phyloP scores from a whole-genome alignment of 1,284 basidiomycete genomes.

The Pisolithus thermaeus region DNA sequence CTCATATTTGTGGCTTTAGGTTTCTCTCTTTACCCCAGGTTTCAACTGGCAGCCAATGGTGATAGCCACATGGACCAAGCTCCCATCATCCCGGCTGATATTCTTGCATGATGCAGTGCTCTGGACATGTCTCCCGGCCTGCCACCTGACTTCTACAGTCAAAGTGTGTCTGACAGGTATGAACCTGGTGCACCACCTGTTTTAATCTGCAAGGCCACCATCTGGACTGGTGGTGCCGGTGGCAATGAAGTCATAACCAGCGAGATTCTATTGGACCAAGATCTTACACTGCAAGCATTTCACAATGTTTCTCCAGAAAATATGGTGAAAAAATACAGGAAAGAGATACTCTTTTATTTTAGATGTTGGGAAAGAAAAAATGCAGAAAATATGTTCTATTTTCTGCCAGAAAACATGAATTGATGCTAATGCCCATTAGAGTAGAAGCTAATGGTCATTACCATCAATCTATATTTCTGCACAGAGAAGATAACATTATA shows the following conservation, averaged over 20 bases:
- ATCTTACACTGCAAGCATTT: too few relatives aligned
- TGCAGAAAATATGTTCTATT: too few relatives aligned
- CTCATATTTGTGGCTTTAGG: background rate
- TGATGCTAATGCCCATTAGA: too few relatives aligned
- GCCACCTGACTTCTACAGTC: constrained; percentile 42
- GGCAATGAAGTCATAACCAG: constrained; percentile 58
- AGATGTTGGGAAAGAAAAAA: too few relatives aligned
- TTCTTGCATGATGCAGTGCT: constrained; percentile 20
- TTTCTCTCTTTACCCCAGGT: background rate
- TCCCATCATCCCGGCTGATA: constrained; percentile 15
- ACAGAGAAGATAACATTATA: too few relatives aligned
- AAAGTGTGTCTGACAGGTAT: constrained; percentile 62
- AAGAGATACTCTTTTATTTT: too few relatives aligned
- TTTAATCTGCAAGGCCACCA: constrained; percentile 66
- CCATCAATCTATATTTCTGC: too few relatives aligned
- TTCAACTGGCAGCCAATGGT: background rate
- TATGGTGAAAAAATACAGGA: too few relatives aligned
- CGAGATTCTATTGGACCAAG: constrained; percentile 52
- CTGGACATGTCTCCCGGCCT: constrained; percentile 39
- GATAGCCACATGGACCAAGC: constrained; percentile 5
- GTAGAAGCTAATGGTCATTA: too few relatives aligned
- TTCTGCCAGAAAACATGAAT: too few relatives aligned
- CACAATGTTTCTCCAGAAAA: too few relatives aligned
- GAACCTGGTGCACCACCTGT: constrained; percentile 52
- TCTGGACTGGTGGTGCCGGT: constrained; percentile 74